These are phyloP conservation scores for Metschnikowia kofuensis DNA, from an alignment of 805 yeast genomes.

Conservation along the genomic window DNA sequence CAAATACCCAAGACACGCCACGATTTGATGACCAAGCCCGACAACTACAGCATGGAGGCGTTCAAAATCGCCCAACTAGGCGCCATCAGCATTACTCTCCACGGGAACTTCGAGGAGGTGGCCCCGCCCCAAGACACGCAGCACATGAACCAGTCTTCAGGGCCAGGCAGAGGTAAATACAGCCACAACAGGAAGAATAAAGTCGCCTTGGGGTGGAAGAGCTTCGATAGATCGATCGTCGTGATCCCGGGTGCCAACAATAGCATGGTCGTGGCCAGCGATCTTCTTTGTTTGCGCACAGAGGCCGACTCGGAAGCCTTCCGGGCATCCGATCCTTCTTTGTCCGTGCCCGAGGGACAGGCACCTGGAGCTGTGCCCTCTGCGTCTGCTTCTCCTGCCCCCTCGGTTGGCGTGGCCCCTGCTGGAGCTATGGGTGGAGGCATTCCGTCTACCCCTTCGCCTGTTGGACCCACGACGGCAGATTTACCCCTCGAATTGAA, in stretches of 20 bases:
- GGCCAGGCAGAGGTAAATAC: constrained; percentile 16
- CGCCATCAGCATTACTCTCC: constrained; percentile 76
- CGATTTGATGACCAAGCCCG: constrained; percentile 58
- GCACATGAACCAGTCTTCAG: constrained; percentile 17
- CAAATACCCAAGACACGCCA: constrained; percentile 81
- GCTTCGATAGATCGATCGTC: constrained; percentile 85
- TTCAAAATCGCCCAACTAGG: constrained; percentile 67
- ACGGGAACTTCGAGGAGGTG: constrained; percentile 79
- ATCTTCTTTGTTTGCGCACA: constrained; percentile 57
- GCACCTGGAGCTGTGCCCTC: constrained; percentile 12
- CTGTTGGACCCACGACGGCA: constrained; percentile 22
- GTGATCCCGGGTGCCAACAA: constrained; percentile 69
- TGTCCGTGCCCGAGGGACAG: constrained; percentile 8
- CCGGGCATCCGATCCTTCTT: constrained; percentile 14
- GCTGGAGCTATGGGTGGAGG: background rate
- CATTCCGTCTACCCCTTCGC: background rate
- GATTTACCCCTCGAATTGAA: constrained; percentile 57
- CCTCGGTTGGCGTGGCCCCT: constrained; percentile 1
- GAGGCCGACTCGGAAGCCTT: constrained; percentile 15
- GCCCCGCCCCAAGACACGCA: constrained; percentile 48
- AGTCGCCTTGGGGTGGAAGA: constrained; percentile 51
- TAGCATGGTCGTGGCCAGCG: constrained; percentile 81
- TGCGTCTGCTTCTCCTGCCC: constrained; percentile 8
- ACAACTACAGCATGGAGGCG: constrained; percentile 71
- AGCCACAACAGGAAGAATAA: constrained; percentile 24